Evolutionary conservation across 306 rosid genomes (phyloP), one percentile per base, ranked within the genome.

Genomic region (Castanospermum australe): DNA sequence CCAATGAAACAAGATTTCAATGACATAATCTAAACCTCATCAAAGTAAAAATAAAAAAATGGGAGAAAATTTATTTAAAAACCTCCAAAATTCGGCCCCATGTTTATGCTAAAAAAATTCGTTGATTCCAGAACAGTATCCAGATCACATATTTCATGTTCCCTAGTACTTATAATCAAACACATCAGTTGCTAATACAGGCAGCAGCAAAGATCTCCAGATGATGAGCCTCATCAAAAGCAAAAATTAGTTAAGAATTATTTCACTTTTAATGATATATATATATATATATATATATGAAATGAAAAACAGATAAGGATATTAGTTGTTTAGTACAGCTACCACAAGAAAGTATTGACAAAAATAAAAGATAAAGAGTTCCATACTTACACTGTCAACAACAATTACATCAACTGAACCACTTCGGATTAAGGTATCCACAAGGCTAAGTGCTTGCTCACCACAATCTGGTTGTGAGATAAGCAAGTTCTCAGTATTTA

Each of bases 391-490:
- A 78, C 98, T 95, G 81, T 91, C 99, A 82, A 95, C 93, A 81
- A 95, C 99, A 83, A 95, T 80, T 64, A 92, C 97, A 81, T 95
- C 99, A 82, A 92, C 83, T 9, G 99, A 91, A 72, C 99, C 93
- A 86, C 99, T 93, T 48, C 98, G 87, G 50, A 92, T 87, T 72
- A 92, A 84, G 81, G 95, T 95, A 82, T 95, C 98, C 18, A 88
- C 98, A 12, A 95, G 97, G 71, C 98, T 91, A 47, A 92, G 98
- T 52, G 99, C 99, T 77, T 91, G 96, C 82, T 92, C 97, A 17
- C 97, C 98, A 81, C 92, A 91, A 79, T 95, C 98, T 59, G 97
- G 99, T 78, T 92, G 98, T 2, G 99, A 95, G 25, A 95, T 89
- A 79, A 95, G 97, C 60, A 95, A 80, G 80, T 90, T 88, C 80